phyloP scores from a whole-genome alignment of 306 rosid species.

The Parietaria judaica region DNA sequence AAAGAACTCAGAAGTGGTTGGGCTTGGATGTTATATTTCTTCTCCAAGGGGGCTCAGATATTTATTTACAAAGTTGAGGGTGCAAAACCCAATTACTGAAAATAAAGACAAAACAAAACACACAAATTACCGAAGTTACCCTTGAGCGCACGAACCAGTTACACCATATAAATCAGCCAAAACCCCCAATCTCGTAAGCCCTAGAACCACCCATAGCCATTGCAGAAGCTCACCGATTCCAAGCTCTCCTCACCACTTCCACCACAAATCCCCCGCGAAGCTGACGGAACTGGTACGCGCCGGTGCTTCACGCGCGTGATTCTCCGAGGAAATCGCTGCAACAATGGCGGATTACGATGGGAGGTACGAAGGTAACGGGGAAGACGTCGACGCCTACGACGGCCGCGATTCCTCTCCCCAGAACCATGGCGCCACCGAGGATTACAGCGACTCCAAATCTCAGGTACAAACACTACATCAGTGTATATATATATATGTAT shows the following conservation, averaged over 20 bases:
- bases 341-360: constrained; percentile 75
- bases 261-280: neutral
- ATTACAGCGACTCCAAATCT: constrained; percentile 63
- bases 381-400: constrained; percentile 36
- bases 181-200: constrained; percentile 18
- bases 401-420: constrained; percentile 62
- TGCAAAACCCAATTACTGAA: too few relatives aligned
- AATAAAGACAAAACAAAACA: too few relatives aligned
- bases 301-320: neutral
- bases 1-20: too few relatives aligned
- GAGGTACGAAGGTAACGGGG: constrained; percentile 67
- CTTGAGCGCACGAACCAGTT: neutral
- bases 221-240: neutral
- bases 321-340: neutral
- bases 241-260: neutral
- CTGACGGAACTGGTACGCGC: neutral
- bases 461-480: constrained; percentile 24
- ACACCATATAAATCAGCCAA: neutral
- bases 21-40: too few relatives aligned
- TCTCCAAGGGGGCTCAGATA: too few relatives aligned
- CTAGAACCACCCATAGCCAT: constrained; percentile 4
- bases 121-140: neutral
- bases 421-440: constrained; percentile 35
- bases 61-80: too few relatives aligned
- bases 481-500: too few relatives aligned